Base-by-base conservation (phyloP, 2,329 filamentous ascomycete genomes). In the Fusarium brevicatenulatum region DNA sequence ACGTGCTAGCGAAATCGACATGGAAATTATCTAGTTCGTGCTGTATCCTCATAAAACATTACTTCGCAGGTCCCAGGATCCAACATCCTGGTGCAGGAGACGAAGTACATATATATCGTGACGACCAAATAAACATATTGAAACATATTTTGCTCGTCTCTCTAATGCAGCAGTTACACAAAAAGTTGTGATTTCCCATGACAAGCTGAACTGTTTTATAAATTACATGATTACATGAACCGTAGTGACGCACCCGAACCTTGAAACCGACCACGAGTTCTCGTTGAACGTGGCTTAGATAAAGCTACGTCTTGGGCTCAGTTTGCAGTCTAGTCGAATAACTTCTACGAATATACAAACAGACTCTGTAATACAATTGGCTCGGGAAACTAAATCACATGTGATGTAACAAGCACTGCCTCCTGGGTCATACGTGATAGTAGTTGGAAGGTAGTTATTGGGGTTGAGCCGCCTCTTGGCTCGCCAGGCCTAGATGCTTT, bases 241-340 rank as follows among this genome's bases (percentile, higher is more conserved):
- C 5, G 16, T 23, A 37, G 23, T 36, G 47, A 54, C 28, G 28
- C 11, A 43, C 12, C 10, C 16, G 23, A 52, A 30, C n/a, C 30
- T 37, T 28, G 28, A 21, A 60, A 34, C 19, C 10, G n/a, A 52
- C 32, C 30, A 40, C 23, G 16, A 44, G 40, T 28, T 25, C 25
- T 40, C 39, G n/a, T 54, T 37, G 46, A 63, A 25, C 23, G 57
- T 63, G 64, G 57, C 66, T 68, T 47, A 57, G 66, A 57, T 32
- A 21, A 63, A 25, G 34, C 28, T 28, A 49, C 30, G 32, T 23
- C 23, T 39, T 59, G 52, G 49, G 36, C 39, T 37, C 43, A 28
- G 11, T 43, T 52, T 7, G 34, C 12, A 30, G 50, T 46, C 13
- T 16, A 30, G 50, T 37, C 10, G 36, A 53, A 58, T 30, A 57